phyloP scores from a whole-genome alignment of 2,329 filamentous ascomycete species.

The Geosmithia putterillii region DNA sequence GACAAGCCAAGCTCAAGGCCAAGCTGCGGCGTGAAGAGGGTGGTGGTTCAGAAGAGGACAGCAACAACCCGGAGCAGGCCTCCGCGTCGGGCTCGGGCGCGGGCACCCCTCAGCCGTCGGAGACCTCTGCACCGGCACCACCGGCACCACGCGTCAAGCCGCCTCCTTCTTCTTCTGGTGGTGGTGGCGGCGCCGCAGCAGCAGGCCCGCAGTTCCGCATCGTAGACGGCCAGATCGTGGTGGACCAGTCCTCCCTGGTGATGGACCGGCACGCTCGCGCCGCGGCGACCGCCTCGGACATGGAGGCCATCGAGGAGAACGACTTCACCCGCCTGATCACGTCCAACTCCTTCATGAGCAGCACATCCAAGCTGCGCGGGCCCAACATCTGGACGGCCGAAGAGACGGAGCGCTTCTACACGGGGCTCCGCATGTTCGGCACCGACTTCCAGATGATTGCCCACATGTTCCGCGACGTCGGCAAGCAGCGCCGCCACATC shows the following conservation, averaged over 20 bases:
- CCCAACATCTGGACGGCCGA: slow-evolving; percentile 58
- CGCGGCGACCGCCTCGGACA: slow-evolving; percentile 35
- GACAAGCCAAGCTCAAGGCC: slow-evolving; percentile 22
- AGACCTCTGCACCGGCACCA: background rate
- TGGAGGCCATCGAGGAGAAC: slow-evolving; percentile 61
- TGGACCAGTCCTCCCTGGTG: slow-evolving; percentile 54
- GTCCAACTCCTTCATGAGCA: slow-evolving; percentile 51
- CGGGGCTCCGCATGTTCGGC: slow-evolving; percentile 62
- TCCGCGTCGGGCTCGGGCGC: background rate
- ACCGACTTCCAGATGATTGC: slow-evolving; percentile 75
- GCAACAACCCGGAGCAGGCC: background rate
- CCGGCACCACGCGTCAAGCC: background rate
- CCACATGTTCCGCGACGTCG: slow-evolving; percentile 55
- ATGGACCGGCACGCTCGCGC: slow-evolving; percentile 58
- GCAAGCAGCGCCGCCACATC: slow-evolving; percentile 58
- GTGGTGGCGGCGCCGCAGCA: slow-evolving; percentile 13
- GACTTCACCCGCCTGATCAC: slow-evolving; percentile 65
- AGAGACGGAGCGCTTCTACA: slow-evolving; percentile 65
- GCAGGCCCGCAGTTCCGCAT: slow-evolving; percentile 46
- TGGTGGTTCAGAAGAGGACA: slow-evolving; percentile 4
- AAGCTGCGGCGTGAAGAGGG: slow-evolving; percentile 16
- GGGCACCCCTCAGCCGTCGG: background rate
- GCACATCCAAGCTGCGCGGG: slow-evolving; percentile 47
- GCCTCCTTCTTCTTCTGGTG: background rate
- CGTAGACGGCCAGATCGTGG: slow-evolving; percentile 60